phyloP scores from a whole-genome alignment of 129 eudicot species.

The Oenanthe sinensis region DNA sequence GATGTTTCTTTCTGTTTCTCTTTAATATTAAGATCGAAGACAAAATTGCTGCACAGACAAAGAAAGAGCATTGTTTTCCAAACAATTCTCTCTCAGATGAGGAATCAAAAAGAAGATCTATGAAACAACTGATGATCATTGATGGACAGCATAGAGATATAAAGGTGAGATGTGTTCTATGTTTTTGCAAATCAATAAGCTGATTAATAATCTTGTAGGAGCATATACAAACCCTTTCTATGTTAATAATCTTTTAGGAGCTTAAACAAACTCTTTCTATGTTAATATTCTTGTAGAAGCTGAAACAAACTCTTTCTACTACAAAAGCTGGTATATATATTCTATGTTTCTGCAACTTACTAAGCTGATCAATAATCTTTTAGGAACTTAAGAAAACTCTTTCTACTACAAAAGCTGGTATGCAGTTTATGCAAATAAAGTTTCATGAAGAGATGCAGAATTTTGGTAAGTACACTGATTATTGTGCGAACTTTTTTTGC shows the following conservation, averaged over 20 bases:
- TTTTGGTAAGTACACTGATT: conserved; percentile 47
- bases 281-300: conserved; percentile 25
- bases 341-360: background rate
- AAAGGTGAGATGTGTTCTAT: conserved; percentile 32
- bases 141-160: conserved; percentile 66
- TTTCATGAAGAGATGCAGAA: conserved; percentile 75
- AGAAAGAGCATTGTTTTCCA: conserved; percentile 23
- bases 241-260: conserved; percentile 14
- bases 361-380: conserved; percentile 10
- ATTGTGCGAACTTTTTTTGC: background rate
- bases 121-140: conserved; percentile 50
- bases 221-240: conserved; percentile 63
- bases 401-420: conserved; percentile 65
- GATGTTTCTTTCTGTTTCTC: conserved; percentile 2
- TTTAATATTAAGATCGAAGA: conserved; percentile 26
- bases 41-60: conserved; percentile 17
- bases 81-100: conserved; percentile 33
- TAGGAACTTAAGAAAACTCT: conserved; percentile 83
- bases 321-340: conserved; percentile 46
- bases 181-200: background rate
- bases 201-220: conserved; percentile 37
- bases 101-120: conserved; percentile 32
- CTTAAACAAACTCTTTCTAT: conserved; percentile 60
- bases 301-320: conserved; percentile 61
- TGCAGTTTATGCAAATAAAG: conserved; percentile 87